phyloP scores from a whole-genome alignment of 129 eudicot species.

The Flaveria sonorensis region DNA sequence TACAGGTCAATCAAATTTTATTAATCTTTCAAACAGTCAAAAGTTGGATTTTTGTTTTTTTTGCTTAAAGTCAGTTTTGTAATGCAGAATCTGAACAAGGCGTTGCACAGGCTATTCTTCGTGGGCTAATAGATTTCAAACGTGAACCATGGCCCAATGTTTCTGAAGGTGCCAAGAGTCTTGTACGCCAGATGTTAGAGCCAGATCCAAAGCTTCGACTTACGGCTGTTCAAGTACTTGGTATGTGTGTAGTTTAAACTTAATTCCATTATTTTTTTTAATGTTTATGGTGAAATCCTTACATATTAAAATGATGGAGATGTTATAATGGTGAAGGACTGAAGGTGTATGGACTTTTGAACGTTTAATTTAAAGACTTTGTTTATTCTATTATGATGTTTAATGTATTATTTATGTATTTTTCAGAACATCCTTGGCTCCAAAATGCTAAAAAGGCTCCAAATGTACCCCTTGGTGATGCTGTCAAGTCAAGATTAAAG shows the following conservation, averaged over 20 bases:
- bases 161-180: slow-evolving; percentile 82
- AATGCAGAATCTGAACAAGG: slow-evolving; percentile 91
- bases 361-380: not conserved
- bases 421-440: slow-evolving; percentile 72
- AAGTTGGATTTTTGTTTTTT: not conserved
- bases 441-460: slow-evolving; percentile 90
- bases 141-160: slow-evolving; percentile 96
- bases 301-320: not conserved
- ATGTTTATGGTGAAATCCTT: not conserved
- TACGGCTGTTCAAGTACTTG: slow-evolving; percentile 86
- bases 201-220: slow-evolving; percentile 79
- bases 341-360: not conserved
- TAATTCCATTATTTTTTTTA: not conserved
- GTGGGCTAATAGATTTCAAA: slow-evolving; percentile 77
- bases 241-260: slow-evolving; percentile 37
- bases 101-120: slow-evolving; percentile 92
- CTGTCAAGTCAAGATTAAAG: slow-evolving; percentile 82
- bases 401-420: slow-evolving; percentile 4
- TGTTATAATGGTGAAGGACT: not conserved
- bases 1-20: not conserved
- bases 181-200: slow-evolving; percentile 86
- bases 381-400: not conserved
- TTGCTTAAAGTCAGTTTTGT: slow-evolving; percentile 18
- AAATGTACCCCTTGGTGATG: slow-evolving; percentile 91
- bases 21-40: not conserved